Percentiles rank a stretch among this genome's conserved stretches.
These are phyloP conservation scores for Yamadazyma dushanensis DNA, from an alignment of 1,139 yeast species.

Conservation along the genomic window DNA sequence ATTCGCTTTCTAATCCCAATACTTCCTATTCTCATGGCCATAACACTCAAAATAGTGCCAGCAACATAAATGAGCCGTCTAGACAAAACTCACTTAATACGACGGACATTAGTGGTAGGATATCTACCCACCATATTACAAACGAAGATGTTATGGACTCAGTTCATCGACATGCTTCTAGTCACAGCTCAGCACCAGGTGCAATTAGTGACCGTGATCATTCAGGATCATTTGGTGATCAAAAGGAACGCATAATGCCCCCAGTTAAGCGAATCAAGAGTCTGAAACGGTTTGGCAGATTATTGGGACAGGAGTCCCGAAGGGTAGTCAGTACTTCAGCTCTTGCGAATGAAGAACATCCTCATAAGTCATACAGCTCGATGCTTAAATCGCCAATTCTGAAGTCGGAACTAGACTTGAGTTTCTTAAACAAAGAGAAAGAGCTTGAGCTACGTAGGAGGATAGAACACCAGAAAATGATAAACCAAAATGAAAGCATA, in stretches of 20 bases:
- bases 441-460: slow-evolving; percentile 27
- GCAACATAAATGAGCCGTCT: neutral
- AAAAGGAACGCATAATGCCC: slow-evolving; percentile 9
- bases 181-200: slow-evolving; percentile 3
- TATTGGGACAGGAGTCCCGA: slow-evolving; percentile 28
- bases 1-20: neutral
- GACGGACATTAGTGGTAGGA: neutral
- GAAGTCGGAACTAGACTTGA: slow-evolving; percentile 9
- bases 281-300: slow-evolving; percentile 34
- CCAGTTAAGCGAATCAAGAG: slow-evolving; percentile 25
- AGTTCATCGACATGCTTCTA: neutral
- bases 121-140: neutral
- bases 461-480: slow-evolving; percentile 27
- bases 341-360: neutral
- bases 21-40: neutral
- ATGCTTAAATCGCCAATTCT: neutral
- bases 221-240: neutral
- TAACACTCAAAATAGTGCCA: neutral
- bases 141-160: neutral
- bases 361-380: neutral
- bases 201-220: neutral
- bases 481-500: slow-evolving; percentile 16
- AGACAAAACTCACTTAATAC: neutral
- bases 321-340: slow-evolving; percentile 29
- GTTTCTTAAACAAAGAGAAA: slow-evolving; percentile 19